Evolutionary conservation across 176 grass and related monocot genomes (phyloP).

Genomic region (Areca catechu): DNA sequence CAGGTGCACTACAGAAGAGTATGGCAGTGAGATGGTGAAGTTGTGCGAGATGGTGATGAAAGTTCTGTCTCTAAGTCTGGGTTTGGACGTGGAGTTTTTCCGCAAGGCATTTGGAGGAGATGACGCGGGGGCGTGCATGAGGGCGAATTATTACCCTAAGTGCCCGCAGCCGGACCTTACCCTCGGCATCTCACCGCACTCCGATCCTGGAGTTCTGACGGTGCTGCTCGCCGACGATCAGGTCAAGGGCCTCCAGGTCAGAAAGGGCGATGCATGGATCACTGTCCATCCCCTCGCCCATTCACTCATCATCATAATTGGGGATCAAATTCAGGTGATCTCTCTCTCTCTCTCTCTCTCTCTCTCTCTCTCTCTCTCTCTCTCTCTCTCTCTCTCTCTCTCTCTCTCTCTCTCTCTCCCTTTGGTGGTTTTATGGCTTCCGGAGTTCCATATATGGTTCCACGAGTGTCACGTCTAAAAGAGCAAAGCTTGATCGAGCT

Average conservation of each 20-base stretch:
- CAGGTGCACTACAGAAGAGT: slow-evolving; percentile 28
- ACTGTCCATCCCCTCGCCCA: slow-evolving; percentile 18
- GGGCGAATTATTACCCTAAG: slow-evolving; percentile 35
- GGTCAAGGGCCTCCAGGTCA: slow-evolving; percentile 27
- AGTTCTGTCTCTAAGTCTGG: slow-evolving; percentile 17
- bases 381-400: not conserved
- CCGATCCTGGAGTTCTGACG: slow-evolving; percentile 32
- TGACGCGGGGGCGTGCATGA: slow-evolving; percentile 12
- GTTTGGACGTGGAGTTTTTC: slow-evolving; percentile 14
- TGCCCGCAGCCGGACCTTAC: slow-evolving; percentile 42
- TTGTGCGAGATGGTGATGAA: slow-evolving; percentile 23
- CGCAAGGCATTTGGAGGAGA: slow-evolving; percentile 24
- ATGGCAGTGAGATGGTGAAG: slow-evolving; percentile 13
- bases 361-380: too few species aligned
- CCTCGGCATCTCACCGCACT: slow-evolving; percentile 32
- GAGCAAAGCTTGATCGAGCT: too few species aligned
- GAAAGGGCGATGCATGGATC: slow-evolving; percentile 22
- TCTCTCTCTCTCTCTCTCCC: not conserved
- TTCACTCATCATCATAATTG: slow-evolving; percentile 31
- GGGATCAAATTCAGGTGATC: slow-evolving; percentile 44
- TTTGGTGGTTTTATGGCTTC: too few species aligned
- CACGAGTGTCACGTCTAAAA: too few species aligned
- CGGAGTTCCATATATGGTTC: too few species aligned
- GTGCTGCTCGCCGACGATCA: slow-evolving; percentile 23
- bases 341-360: not conserved